A percentile compares a stretch with the other conserved stretches of the same genome.
Evolutionary conservation across 1,284 basidiomycete genomes (phyloP).

Genomic region (Erythrobasidium hasegawianum): DNA sequence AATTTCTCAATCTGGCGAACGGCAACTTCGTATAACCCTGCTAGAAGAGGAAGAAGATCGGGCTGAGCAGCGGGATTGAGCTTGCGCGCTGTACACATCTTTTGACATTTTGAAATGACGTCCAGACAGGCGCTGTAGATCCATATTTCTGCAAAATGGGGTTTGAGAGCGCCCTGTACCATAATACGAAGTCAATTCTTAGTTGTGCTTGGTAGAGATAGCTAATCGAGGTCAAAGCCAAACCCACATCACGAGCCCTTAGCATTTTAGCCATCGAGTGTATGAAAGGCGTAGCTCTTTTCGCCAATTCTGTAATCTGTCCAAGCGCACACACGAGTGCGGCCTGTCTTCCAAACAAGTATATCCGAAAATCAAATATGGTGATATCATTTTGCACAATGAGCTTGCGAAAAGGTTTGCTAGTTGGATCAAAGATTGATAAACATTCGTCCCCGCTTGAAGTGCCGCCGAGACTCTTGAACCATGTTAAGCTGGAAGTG

Average conservation of each 20-base stretch:
- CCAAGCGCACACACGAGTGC: slow-evolving; percentile 69
- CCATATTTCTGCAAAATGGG: slow-evolving; percentile 87
- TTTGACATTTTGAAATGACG: slow-evolving; percentile 76
- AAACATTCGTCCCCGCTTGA: slow-evolving; percentile 39
- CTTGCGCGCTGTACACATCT: slow-evolving; percentile 62
- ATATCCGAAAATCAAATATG: slow-evolving; percentile 89
- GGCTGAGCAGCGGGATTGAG: slow-evolving; percentile 30
- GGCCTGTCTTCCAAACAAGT: slow-evolving; percentile 83
- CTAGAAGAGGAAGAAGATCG: slow-evolving; percentile 56
- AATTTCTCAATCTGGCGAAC: slow-evolving; percentile 78
- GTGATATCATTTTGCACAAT: slow-evolving; percentile 87
- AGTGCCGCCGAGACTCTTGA: slow-evolving; percentile 72
- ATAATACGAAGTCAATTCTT: slow-evolving; percentile 16
- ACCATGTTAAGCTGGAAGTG: slow-evolving; percentile 86
- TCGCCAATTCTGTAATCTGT: slow-evolving; percentile 63
- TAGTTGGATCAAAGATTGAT: slow-evolving; percentile 52
- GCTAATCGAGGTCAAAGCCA: background rate
- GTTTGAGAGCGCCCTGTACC: slow-evolving; percentile 63
- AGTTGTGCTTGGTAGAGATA: background rate
- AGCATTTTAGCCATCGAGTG: slow-evolving; percentile 73
- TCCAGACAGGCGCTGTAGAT: slow-evolving; percentile 85
- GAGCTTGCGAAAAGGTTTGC: slow-evolving; percentile 81
- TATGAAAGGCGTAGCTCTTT: slow-evolving; percentile 67
- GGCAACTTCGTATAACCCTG: slow-evolving; percentile 75
- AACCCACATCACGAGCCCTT: slow-evolving; percentile 66